Evolutionary conservation across 805 yeast genomes (phyloP), one percentile per base, ranked within the genome.

Genomic region (Hanseniaspora valbyensis): DNA sequence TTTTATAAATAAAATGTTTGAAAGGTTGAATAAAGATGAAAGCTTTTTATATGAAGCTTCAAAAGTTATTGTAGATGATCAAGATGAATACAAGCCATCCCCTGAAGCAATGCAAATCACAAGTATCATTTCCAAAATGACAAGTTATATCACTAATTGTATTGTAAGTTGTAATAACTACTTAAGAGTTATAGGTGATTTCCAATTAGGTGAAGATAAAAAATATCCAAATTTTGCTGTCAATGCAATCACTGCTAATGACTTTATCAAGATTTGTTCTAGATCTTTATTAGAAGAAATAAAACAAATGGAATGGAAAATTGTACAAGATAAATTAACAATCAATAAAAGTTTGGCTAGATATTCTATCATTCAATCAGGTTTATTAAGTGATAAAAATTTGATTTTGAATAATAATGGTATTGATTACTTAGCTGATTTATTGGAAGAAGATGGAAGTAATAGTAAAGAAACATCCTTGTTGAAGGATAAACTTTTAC

Each of bases 51-150:
- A 37, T 19, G 40, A 51, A 19, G 33, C 49, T 2, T 58, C 60
- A 61, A 53, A 58, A 64, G 57, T 54, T 58, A 3, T 82, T 80
- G 55, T 72, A 69, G 52, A 79, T 78, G 42, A 42, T 34, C 42
- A 44, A 36, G 46, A 41, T 29, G 18, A 19, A 9, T 51, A 44
- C 30, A 40, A 25, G 21, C 53, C 43, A 58, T 76, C 88, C 0
- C 69, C 69, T 38, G 88, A 83, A 61, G 90, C 90, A 18, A 80
- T 79, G 44, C 73, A 71, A 13, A 69, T 83, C 60, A 76, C 81
- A 45, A 72, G 74, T 32, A 72, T 77, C 39, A 74, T 82, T 1
- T 72, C 83, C 2, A 72, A 72, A 54, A 78, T 81, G 78, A 68
- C 83, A 22, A 70, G 72, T 42, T 67, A 78, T 1, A 76, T 79